These are phyloP conservation scores for Penicillium coffeae DNA, from an alignment of 495 filamentous ascomycete genomes.

Conservation along the genomic window DNA sequence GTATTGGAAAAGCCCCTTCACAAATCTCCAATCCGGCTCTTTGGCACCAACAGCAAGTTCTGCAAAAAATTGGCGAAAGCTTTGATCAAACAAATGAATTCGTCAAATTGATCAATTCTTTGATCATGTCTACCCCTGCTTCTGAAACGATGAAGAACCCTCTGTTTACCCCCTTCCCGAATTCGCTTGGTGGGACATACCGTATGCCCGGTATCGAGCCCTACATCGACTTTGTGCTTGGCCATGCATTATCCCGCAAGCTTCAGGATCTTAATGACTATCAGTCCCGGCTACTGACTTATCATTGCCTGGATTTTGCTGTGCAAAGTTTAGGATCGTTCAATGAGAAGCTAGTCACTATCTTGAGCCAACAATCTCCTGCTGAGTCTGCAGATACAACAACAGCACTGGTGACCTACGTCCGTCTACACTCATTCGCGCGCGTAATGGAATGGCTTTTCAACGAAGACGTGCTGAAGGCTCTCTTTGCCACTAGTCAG, in stretches of 20 bases:
- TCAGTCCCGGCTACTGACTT: conserved; percentile 66
- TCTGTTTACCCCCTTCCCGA: conserved; percentile 79
- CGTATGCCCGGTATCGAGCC: conserved; percentile 85
- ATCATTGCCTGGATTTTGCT: conserved; percentile 76
- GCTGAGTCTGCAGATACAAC: conserved; percentile 70
- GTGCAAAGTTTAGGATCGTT: conserved; percentile 71
- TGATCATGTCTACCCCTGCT: conserved; percentile 56
- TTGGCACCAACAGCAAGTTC: conserved; percentile 43
- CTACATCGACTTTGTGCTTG: conserved; percentile 86
- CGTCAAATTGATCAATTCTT: conserved; percentile 63
- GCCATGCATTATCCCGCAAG: conserved; percentile 63
- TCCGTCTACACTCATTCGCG: conserved; percentile 83
- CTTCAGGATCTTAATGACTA: conserved; percentile 52
- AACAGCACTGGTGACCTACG: conserved; percentile 69
- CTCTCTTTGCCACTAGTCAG: conserved; percentile 71
- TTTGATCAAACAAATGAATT: conserved; percentile 84
- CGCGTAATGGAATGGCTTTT: conserved; percentile 97
- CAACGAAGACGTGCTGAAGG: conserved; percentile 79
- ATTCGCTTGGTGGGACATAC: conserved; percentile 72
- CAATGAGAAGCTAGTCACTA: conserved; percentile 84
- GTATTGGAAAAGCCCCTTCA: background rate
- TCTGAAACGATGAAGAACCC: conserved; percentile 41
- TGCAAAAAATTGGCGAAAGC: conserved; percentile 58
- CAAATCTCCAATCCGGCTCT: conserved; percentile 21
- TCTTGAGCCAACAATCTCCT: conserved; percentile 68